Percentiles rank a stretch among this genome's conserved stretches.
Conservation (phyloP, 1,284 basidiomycete genomes). For the Mycena sp. region DNA sequence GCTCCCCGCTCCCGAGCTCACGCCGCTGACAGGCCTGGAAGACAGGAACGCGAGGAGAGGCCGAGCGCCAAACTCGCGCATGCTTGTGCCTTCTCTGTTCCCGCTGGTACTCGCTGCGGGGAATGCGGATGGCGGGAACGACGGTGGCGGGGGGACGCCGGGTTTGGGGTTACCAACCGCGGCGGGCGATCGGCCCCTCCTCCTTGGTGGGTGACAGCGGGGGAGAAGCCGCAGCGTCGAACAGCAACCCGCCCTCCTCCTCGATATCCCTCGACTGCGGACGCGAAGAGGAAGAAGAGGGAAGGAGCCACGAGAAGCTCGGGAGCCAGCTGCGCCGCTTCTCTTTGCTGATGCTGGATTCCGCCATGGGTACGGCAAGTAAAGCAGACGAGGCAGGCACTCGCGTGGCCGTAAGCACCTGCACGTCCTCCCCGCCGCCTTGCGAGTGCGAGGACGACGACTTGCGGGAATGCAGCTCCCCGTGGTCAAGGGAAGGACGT, state of each 20-base stretch:
- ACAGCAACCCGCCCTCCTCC: constrained; percentile 18
- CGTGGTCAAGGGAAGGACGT: no score
- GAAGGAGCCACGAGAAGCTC: constrained; percentile 26
- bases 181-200: no score
- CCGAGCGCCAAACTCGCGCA: constrained; percentile 28
- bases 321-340: constrained; percentile 25
- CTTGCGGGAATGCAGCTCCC: no score
- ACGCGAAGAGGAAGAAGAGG: not conserved
- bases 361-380: no score
- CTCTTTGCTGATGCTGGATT: no score
- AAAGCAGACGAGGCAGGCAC: no score
- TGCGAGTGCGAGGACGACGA: no score
- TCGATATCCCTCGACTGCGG: constrained; percentile 12
- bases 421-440: no score
- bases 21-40: not conserved
- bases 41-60: constrained; percentile 20
- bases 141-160: not conserved
- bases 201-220: no score
- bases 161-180: no score
- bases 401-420: no score
- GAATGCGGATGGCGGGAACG: not conserved
- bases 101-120: not conserved
- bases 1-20: constrained; percentile 24
- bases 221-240: constrained; percentile 11
- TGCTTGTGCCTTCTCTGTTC: not conserved